Evolutionary conservation across 192 early-diverging fungal species (phyloP).

Genomic region (Chytriomyces sp.): DNA sequence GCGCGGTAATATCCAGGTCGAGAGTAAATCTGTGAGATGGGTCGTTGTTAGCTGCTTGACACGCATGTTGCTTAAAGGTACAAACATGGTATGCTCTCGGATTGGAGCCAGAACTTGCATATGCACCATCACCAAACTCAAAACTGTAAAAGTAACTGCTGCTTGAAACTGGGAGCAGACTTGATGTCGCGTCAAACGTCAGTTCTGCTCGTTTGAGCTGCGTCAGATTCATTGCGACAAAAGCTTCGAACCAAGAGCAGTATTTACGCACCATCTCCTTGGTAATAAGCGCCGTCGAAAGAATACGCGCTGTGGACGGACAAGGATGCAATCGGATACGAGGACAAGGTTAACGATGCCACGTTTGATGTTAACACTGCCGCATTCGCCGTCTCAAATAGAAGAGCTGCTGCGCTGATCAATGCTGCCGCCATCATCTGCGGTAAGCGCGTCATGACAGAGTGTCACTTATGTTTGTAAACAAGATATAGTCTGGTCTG

Average conservation of each 20-base stretch:
- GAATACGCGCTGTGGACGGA: neutral
- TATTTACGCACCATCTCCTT: neutral
- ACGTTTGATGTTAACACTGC: neutral
- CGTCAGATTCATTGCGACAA: neutral
- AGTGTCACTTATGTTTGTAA: too few species aligned
- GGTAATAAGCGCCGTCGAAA: neutral
- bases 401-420: neutral
- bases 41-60: too few species aligned
- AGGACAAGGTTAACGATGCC: neutral
- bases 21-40: too few species aligned
- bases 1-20: neutral
- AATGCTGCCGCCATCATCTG: too few species aligned
- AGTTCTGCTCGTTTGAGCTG: neutral
- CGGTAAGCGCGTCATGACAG: too few species aligned
- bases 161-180: neutral
- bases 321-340: neutral
- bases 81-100: conserved; percentile 1
- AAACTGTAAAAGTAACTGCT: conserved; percentile 9
- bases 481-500: too few species aligned
- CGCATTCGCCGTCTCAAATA: neutral
- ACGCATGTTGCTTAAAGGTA: neutral
- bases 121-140: conserved; percentile 24
- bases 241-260: neutral
- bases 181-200: conserved; percentile 27
- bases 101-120: neutral